Conservation (phyloP, 2,329 filamentous ascomycete genomes). For the Westerdykella aurantiaca region DNA sequence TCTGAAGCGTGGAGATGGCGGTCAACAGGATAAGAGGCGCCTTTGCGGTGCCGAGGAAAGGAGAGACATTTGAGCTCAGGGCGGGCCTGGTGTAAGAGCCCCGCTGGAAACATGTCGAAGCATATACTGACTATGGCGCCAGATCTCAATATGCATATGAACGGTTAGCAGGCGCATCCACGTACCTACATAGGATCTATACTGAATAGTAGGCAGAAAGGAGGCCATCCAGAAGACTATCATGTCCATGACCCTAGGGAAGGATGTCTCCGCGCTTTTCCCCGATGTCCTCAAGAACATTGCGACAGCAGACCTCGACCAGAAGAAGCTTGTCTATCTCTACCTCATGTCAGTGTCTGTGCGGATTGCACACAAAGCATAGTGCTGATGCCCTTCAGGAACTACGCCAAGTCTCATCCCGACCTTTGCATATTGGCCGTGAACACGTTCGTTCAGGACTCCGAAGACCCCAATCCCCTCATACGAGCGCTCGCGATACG, state of each 20-base stretch:
- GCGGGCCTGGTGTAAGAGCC: conserved; percentile 68
- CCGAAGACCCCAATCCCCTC: conserved; percentile 94
- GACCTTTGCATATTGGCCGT: conserved; percentile 98
- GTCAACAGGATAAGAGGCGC: conserved; percentile 94
- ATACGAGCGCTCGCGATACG: conserved; percentile 91
- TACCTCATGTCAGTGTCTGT: conserved; percentile 72
- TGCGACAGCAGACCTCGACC: conserved; percentile 86
- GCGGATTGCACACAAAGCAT: conserved; percentile 21
- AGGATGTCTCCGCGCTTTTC: conserved; percentile 95
- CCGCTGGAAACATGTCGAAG: conserved; percentile 4
- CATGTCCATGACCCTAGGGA: conserved; percentile 99
- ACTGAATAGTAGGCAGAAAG: conserved; percentile 56
- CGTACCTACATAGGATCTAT: conserved; percentile 3
- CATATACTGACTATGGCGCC: conserved; percentile 32
- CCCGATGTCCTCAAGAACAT: conserved; percentile 99
- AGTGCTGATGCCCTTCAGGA: conserved; percentile 54
- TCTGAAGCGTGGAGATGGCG: conserved; percentile 58
- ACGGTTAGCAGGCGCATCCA: conserved; percentile 46
- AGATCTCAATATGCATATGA: conserved; percentile 98
- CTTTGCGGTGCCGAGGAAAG: conserved; percentile 88
- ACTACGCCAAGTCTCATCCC: conserved; percentile 98
- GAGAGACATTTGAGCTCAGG: conserved; percentile 95
- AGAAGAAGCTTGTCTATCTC: conserved; percentile 98
- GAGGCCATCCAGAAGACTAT: conserved; percentile 99
- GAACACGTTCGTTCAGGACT: conserved; percentile 98